phyloP scores from a whole-genome alignment of 108 stramenopile genomes.

The Nannochloropsis granulata region DNA sequence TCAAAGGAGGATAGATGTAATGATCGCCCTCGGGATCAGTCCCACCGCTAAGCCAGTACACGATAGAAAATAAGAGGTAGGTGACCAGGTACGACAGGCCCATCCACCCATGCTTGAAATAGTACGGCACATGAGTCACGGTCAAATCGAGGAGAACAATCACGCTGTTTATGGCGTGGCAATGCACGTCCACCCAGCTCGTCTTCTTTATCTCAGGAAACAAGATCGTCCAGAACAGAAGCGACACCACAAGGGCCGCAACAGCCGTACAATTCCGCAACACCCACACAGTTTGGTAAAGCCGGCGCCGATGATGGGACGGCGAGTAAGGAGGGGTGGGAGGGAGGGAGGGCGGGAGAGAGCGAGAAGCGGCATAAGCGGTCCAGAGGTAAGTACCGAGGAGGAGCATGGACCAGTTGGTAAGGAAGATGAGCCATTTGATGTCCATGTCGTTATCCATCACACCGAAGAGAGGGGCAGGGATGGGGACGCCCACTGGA shows the following conservation, averaged over 20 bases:
- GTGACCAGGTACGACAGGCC: neutral
- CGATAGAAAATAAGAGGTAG: neutral
- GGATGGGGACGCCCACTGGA: neutral
- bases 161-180: neutral
- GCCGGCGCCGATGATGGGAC: neutral
- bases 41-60: neutral
- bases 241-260: neutral
- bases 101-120: neutral
- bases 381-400: neutral
- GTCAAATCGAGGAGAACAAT: neutral
- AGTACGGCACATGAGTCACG: neutral
- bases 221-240: neutral
- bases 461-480: neutral
- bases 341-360: too few relatives aligned
- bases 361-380: neutral
- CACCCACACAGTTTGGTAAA: neutral
- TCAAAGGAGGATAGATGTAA: neutral
- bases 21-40: neutral
- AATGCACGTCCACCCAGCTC: neutral
- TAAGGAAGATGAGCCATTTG: neutral
- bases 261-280: neutral
- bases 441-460: neutral
- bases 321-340: too few relatives aligned
- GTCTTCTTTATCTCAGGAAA: neutral
- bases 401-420: neutral